Conservation (phyloP, 768 basidiomycete species). For the Termitomyces sp. region DNA sequence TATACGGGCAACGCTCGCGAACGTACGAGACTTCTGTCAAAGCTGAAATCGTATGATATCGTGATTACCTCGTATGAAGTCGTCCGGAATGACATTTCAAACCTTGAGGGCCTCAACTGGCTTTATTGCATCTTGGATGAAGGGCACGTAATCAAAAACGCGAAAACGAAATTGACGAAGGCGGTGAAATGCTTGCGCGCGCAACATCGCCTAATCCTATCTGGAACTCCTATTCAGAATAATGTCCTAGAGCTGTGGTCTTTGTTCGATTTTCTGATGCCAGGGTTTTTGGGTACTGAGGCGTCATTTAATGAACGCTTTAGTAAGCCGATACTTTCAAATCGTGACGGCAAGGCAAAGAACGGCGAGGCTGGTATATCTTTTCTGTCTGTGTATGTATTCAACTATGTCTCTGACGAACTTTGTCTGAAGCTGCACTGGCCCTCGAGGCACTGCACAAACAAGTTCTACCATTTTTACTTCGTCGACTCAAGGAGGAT, state of each 20-base stretch:
- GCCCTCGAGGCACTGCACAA: constrained; percentile 97
- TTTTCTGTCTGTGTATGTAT: neutral
- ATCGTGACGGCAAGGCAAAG: constrained; percentile 92
- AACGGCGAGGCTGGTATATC: constrained; percentile 87
- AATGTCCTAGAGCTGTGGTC: constrained; percentile 99
- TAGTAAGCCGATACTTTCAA: constrained; percentile 91
- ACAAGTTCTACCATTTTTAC: constrained; percentile 96
- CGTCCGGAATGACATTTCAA: constrained; percentile 87
- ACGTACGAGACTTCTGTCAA: constrained; percentile 60
- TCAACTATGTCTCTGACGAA: neutral
- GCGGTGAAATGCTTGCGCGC: constrained; percentile 90
- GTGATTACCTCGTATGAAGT: constrained; percentile 98
- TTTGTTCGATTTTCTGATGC: constrained; percentile 99
- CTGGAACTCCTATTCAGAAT: constrained; percentile 98
- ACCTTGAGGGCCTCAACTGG: constrained; percentile 74
- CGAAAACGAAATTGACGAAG: constrained; percentile 95
- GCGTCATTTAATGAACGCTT: constrained; percentile 92
- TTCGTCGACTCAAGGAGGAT: constrained; percentile 96
- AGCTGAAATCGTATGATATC: constrained; percentile 72
- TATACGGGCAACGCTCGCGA: constrained; percentile 89
- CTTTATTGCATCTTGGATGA: constrained; percentile 97
- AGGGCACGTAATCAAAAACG: constrained; percentile 98
- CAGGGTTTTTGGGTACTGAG: constrained; percentile 97
- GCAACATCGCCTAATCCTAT: constrained; percentile 90
- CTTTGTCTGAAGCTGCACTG: constrained; percentile 60